These are phyloP conservation scores for Gelatoporia subvermispora DNA, from an alignment of 768 basidiomycete species.

Conservation along the genomic window DNA sequence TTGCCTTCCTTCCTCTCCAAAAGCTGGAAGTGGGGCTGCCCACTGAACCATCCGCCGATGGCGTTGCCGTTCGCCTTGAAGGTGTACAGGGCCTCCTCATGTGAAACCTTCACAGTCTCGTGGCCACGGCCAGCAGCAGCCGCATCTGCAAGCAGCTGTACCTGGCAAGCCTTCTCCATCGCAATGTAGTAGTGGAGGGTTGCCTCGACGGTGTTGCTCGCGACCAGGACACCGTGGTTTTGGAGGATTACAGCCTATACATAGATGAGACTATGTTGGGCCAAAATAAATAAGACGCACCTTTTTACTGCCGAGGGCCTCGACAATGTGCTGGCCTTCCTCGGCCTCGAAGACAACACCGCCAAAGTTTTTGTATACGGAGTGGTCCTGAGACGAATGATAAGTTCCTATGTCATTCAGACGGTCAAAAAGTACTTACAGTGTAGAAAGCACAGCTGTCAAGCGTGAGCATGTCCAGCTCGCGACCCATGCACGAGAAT, in stretches of 20 bases:
- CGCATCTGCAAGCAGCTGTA: slow-evolving; percentile 20
- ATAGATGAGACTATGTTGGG: no score
- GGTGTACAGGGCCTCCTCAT: slow-evolving; percentile 14
- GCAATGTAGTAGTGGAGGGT: slow-evolving; percentile 9
- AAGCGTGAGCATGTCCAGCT: slow-evolving; percentile 29
- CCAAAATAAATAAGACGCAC: no score
- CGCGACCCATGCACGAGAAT: slow-evolving; percentile 30
- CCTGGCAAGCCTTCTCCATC: slow-evolving; percentile 23
- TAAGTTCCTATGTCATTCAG: no score
- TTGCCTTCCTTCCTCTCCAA: slow-evolving; percentile 32
- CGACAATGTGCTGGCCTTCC: slow-evolving; percentile 29
- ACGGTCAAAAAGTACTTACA: slow-evolving; percentile 4
- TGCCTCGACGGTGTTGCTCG: slow-evolving; percentile 10
- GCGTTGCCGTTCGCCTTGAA: background rate
- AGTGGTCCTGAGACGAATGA: slow-evolving; percentile 10
- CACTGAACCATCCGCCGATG: slow-evolving; percentile 34
- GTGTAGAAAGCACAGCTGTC: slow-evolving; percentile 31
- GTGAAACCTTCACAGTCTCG: slow-evolving; percentile 14
- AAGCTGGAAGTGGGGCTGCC: slow-evolving; percentile 32
- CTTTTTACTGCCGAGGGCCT: slow-evolving; percentile 14
- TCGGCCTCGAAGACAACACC: slow-evolving; percentile 31
- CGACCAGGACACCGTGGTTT: slow-evolving; percentile 13
- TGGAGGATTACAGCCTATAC: background rate
- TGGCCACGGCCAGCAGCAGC: slow-evolving; percentile 14
- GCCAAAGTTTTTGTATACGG: slow-evolving; percentile 26